Conservation (phyloP, 2,329 filamentous ascomycete genomes). For the Nannizziopsis arthrosporioides region DNA sequence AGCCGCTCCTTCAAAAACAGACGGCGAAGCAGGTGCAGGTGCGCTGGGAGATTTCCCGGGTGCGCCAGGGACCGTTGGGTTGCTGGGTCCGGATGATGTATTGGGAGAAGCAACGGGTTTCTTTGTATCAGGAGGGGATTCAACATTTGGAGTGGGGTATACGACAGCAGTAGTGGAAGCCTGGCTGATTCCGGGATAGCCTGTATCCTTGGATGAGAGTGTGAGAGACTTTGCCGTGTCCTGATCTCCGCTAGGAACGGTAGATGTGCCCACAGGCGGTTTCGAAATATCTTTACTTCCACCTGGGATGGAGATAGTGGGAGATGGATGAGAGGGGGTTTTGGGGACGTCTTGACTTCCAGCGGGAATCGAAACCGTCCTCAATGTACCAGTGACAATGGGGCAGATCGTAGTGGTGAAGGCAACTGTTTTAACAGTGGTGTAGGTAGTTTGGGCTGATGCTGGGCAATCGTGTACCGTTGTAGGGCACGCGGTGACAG, state of each 20-base stretch:
- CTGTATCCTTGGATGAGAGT: neutral
- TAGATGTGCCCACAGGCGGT: no score
- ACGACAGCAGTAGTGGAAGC: neutral
- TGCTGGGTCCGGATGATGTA: no score
- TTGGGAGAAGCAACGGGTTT: neutral
- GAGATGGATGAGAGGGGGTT: neutral
- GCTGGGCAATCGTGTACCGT: slow-evolving; percentile 1
- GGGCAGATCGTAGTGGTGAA: slow-evolving; percentile 6
- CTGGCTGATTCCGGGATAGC: neutral
- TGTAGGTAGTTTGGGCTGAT: slow-evolving; percentile 2
- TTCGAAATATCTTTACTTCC: no score
- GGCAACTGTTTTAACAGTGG: slow-evolving; percentile 2
- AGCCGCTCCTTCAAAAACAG: neutral
- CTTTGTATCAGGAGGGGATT: neutral
- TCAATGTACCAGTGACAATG: neutral
- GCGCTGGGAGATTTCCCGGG: neutral
- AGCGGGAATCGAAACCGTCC: neutral
- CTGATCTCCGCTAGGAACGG: no score
- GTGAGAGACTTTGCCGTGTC: no score
- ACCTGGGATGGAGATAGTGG: neutral
- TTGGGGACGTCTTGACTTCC: neutral
- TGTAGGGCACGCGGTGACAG: slow-evolving; percentile 1
- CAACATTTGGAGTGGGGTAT: neutral
- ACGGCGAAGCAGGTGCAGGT: neutral
- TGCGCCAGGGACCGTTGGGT: neutral